Conservation (phyloP, 2,329 filamentous ascomycete species). For the Paracamarosporium sp. region DNA sequence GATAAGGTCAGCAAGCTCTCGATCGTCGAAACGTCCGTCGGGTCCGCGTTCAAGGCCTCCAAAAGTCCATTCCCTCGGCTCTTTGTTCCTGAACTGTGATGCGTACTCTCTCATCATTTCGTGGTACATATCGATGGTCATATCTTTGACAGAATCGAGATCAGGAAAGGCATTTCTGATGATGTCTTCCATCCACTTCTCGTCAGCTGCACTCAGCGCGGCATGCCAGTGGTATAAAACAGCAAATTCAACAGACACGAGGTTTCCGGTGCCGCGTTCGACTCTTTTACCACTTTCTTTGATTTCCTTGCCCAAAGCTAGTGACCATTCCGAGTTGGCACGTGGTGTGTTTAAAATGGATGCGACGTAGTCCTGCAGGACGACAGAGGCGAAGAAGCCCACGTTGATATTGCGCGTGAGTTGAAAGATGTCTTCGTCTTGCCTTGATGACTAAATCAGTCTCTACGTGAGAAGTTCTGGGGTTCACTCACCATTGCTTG, state of each 20-base stretch:
- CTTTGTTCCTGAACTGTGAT: constrained; percentile 58
- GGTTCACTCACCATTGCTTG: constrained; percentile 20
- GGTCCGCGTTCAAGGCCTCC: constrained; percentile 66
- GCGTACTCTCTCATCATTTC: constrained; percentile 45
- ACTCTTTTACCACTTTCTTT: constrained; percentile 50
- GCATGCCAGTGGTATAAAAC: constrained; percentile 86
- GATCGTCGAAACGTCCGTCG: constrained; percentile 74
- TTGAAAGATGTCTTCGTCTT: constrained; percentile 56
- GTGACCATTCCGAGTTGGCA: constrained; percentile 75
- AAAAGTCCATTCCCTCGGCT: constrained; percentile 72
- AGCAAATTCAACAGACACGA: constrained; percentile 84
- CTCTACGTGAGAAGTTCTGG: constrained; percentile 15
- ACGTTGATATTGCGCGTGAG: constrained; percentile 57
- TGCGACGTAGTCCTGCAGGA: constrained; percentile 76
- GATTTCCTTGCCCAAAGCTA: constrained; percentile 69
- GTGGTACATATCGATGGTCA: constrained; percentile 44
- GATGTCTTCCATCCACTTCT: constrained; percentile 75
- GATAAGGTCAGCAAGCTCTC: constrained; percentile 67
- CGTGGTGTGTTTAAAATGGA: constrained; percentile 76
- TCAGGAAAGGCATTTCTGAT: constrained; percentile 28
- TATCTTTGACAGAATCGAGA: constrained; percentile 37
- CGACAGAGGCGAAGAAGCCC: constrained; percentile 66
- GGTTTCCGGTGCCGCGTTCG: constrained; percentile 73
- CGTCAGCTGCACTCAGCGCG: constrained; percentile 73
- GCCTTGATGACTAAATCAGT: constrained; percentile 23